A percentile compares a stretch with the other conserved stretches of the same genome.
Conservation (phyloP, 345 rosid species). For the Aquilaria sinensis region DNA sequence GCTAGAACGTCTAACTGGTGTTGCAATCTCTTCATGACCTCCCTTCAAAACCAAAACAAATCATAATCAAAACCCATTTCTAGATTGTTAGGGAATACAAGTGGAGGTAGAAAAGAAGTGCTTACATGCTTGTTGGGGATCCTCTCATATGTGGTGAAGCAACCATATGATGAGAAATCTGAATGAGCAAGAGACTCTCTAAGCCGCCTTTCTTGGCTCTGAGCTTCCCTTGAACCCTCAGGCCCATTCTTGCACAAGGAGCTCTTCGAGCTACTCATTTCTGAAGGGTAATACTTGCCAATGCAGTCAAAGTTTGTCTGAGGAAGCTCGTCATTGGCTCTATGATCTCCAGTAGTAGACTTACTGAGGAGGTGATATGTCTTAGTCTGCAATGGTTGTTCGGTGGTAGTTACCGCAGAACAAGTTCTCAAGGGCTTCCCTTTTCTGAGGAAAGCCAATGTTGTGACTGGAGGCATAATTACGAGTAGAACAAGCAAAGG, state of each 20-base stretch:
- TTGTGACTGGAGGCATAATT: conserved; percentile 19
- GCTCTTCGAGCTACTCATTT: conserved; percentile 49
- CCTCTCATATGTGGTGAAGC: conserved; percentile 78
- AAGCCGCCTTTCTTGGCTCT: conserved; percentile 35
- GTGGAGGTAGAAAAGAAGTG: background rate
- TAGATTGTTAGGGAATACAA: too few species aligned
- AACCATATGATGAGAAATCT: conserved; percentile 69
- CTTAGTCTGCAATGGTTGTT: conserved; percentile 11
- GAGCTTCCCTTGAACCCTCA: conserved; percentile 28
- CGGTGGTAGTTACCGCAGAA: conserved; percentile 8
- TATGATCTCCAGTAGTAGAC: conserved; percentile 14
- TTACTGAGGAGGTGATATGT: conserved; percentile 21
- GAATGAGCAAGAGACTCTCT: conserved; percentile 68
- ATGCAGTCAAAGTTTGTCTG: conserved; percentile 31
- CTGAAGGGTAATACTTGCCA: conserved; percentile 44
- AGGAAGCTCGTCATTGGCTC: conserved; percentile 19
- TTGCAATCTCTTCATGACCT: conserved; percentile 44
- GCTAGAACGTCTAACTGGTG: conserved; percentile 90
- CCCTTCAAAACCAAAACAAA: conserved; percentile 32
- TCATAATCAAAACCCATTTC: conserved; percentile 7
- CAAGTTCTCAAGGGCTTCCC: conserved; percentile 5
- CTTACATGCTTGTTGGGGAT: conserved; percentile 61
- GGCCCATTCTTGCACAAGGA: conserved; percentile 12
- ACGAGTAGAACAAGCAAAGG: conserved; percentile 32
- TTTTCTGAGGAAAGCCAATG: conserved; percentile 14